A percentile compares a stretch with the other conserved stretches of the same genome.
phyloP scores from a whole-genome alignment of 2,329 filamentous ascomycete genomes.

The Alternaria arborescens region DNA sequence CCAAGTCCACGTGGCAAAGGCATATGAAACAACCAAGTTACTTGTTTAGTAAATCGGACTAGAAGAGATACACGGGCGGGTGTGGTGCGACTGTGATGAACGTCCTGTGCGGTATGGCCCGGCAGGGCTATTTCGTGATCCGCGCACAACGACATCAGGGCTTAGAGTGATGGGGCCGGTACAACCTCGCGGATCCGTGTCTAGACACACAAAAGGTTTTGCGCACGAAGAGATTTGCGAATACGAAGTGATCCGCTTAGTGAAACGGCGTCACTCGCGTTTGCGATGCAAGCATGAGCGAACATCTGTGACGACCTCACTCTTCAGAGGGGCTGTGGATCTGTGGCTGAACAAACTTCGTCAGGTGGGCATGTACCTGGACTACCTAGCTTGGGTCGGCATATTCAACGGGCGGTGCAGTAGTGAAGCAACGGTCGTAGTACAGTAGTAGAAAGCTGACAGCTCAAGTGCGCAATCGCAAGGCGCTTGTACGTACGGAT shows the following conservation, averaged over 20 bases:
- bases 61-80: not conserved
- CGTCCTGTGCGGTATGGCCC: not conserved
- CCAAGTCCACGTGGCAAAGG: slow-evolving; percentile 1
- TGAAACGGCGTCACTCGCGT: slow-evolving; percentile 9
- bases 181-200: slow-evolving; percentile 2
- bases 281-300: not conserved
- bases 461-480: slow-evolving; percentile 3
- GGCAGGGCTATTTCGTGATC: slow-evolving; percentile 1
- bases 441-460: slow-evolving; percentile 10
- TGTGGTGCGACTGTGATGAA: slow-evolving; percentile 3
- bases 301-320: slow-evolving; percentile 5
- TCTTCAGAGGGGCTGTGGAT: not conserved
- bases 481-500: not conserved
- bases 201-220: slow-evolving; percentile 3
- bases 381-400: not conserved
- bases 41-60: not conserved
- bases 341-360: slow-evolving; percentile 7
- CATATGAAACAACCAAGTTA: slow-evolving; percentile 6
- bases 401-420: slow-evolving; percentile 7
- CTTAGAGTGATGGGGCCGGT: not conserved
- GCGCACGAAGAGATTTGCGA: not conserved
- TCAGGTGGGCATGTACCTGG: slow-evolving; percentile 7
- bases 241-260: not conserved
- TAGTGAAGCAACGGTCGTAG: slow-evolving; percentile 13
- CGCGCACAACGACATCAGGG: not conserved